Conservation (phyloP, 805 yeast species). For the Kuraishia cidri region DNA sequence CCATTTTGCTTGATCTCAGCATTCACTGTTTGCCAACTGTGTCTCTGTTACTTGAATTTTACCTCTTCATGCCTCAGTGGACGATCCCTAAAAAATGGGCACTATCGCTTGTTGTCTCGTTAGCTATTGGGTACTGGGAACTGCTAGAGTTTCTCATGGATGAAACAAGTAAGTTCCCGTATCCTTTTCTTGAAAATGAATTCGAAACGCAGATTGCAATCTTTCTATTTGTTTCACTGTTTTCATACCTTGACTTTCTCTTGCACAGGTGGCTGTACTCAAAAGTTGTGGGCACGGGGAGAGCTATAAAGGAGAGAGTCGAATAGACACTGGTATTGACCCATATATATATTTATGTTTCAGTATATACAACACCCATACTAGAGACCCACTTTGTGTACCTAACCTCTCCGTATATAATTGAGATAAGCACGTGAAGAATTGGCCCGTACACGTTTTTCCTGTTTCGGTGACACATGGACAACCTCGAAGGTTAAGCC, state of each 20-base stretch:
- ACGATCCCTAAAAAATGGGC: constrained; percentile 24
- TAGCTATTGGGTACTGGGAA: constrained; percentile 44
- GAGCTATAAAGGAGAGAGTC: neutral
- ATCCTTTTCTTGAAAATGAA: constrained; percentile 54
- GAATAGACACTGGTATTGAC: neutral
- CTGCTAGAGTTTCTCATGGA: constrained; percentile 39
- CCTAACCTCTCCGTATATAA: too few relatives aligned
- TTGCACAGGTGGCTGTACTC: constrained; percentile 11
- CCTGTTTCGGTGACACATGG: too few relatives aligned
- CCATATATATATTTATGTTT: too few relatives aligned
- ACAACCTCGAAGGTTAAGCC: too few relatives aligned
- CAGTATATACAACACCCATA: too few relatives aligned
- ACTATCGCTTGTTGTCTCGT: constrained; percentile 22
- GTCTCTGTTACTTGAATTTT: constrained; percentile 44
- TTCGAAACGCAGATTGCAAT: constrained; percentile 33
- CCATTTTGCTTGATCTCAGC: constrained; percentile 41
- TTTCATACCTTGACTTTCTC: constrained; percentile 22
- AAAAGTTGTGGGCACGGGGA: constrained; percentile 1
- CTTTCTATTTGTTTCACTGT: constrained; percentile 32
- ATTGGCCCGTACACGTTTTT: too few relatives aligned
- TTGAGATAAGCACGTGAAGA: too few relatives aligned
- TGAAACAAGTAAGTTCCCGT: constrained; percentile 43
- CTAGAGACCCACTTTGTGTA: too few relatives aligned
- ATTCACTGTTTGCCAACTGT: constrained; percentile 54
- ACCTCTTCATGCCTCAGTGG: constrained; percentile 40